Percentiles rank a stretch among this genome's conserved stretches.
phyloP scores from a whole-genome alignment of 2,329 filamentous ascomycete genomes.

The Calonectria pseudoturangicola region DNA sequence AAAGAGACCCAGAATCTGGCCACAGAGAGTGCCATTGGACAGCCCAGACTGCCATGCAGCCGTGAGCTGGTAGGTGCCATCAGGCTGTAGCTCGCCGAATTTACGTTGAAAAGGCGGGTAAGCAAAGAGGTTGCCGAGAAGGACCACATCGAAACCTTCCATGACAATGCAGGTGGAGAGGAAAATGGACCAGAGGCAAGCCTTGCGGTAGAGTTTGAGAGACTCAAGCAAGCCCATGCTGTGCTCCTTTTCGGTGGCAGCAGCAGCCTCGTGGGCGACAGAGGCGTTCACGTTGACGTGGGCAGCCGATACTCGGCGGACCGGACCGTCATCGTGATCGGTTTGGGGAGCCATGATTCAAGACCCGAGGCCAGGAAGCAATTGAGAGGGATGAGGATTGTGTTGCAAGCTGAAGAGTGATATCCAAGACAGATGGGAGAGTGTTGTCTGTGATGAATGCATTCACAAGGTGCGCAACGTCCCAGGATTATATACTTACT shows the following conservation, averaged over 20 bases:
- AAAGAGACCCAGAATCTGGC: constrained; percentile 71
- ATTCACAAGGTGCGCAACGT: not conserved
- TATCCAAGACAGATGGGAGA: not conserved
- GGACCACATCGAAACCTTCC: constrained; percentile 64
- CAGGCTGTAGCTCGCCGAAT: constrained; percentile 60
- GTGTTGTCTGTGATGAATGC: constrained; percentile 15
- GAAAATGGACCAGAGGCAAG: constrained; percentile 61
- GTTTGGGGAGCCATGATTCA: constrained; percentile 43
- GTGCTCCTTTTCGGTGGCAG: constrained; percentile 59
- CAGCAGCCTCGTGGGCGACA: constrained; percentile 49
- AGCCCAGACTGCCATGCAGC: constrained; percentile 72
- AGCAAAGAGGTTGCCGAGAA: constrained; percentile 65
- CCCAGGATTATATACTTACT: constrained; percentile 35
- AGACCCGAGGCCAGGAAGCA: not conserved
- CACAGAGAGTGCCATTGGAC: constrained; percentile 67
- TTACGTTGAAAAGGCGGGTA: constrained; percentile 62
- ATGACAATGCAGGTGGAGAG: constrained; percentile 62
- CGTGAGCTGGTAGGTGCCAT: constrained; percentile 67
- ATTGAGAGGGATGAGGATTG: not conserved
- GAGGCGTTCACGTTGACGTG: constrained; percentile 42
- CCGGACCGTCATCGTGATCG: constrained; percentile 31
- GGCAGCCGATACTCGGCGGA: constrained; percentile 38
- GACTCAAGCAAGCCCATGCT: constrained; percentile 59
- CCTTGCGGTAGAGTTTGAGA: constrained; percentile 63
- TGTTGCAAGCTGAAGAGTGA: constrained; percentile 8